Percentiles rank a stretch among this genome's conserved stretches.
Conservation (phyloP, 192 early-diverging fungal genomes). For the Radiomyces spectabilis region DNA sequence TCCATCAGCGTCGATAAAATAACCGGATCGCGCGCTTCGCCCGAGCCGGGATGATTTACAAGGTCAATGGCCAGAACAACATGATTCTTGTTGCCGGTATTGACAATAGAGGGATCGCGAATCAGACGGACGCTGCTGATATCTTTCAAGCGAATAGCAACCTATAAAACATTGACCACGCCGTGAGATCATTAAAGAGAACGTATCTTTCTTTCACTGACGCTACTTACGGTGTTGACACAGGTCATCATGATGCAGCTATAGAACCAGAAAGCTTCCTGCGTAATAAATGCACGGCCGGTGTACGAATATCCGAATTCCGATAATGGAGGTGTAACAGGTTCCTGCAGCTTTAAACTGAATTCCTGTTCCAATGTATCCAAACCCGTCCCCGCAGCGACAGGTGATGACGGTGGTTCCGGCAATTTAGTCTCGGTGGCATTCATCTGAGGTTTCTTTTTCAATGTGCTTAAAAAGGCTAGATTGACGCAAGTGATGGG, state of each 20-base stretch:
- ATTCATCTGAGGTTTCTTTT: too few relatives aligned
- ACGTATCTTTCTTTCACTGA: not conserved
- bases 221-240: slow-evolving; percentile 37
- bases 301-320: slow-evolving; percentile 32
- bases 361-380: slow-evolving; percentile 14
- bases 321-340: slow-evolving; percentile 4
- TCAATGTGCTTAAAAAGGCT: slow-evolving; percentile 7
- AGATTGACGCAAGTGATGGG: not conserved
- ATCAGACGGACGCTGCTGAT: slow-evolving; percentile 25
- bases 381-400: not conserved
- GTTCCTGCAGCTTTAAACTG: not conserved
- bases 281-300: slow-evolving; percentile 53
- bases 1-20: slow-evolving; percentile 18
- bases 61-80: slow-evolving; percentile 12
- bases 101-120: slow-evolving; percentile 14
- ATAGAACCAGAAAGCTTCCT: slow-evolving; percentile 57
- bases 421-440: too few relatives aligned
- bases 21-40: slow-evolving; percentile 1
- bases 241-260: slow-evolving; percentile 54
- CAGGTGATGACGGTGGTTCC: not conserved
- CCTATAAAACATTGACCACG: too few relatives aligned
- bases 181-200: too few relatives aligned
- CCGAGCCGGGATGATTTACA: not conserved
- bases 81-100: slow-evolving; percentile 8
- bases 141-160: slow-evolving; percentile 39